Evolutionary conservation across 257 asterid genomes (phyloP).

Genomic region (Craterostigma plantagineum): DNA sequence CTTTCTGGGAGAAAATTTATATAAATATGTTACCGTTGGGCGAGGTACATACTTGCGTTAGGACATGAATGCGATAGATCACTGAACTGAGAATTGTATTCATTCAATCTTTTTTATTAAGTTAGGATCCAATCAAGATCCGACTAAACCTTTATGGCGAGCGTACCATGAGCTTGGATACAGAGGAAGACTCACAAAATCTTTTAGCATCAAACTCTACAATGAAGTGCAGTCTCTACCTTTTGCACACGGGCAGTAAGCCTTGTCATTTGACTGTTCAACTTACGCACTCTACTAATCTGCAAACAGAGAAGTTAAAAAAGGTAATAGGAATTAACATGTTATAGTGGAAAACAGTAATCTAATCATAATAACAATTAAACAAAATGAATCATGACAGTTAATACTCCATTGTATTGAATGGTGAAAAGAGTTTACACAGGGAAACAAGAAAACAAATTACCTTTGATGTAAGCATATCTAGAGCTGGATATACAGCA

Average conservation of each 20-base stretch:
- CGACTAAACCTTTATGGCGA: slow-evolving; percentile 53
- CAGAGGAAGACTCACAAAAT: neutral
- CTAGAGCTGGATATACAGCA: slow-evolving; percentile 44
- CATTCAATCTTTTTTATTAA: too few relatives aligned
- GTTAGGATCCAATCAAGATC: slow-evolving; percentile 26
- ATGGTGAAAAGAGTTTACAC: neutral
- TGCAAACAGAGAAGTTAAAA: neutral
- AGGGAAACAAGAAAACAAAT: too few relatives aligned
- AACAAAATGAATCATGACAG: too few relatives aligned
- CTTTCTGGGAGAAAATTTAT: too few relatives aligned
- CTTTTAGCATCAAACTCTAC: neutral
- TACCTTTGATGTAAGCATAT: slow-evolving; percentile 47
- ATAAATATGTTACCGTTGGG: too few relatives aligned
- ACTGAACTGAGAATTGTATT: too few relatives aligned
- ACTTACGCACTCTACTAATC: slow-evolving; percentile 1
- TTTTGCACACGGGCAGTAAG: slow-evolving; percentile 3
- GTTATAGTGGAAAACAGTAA: too few relatives aligned
- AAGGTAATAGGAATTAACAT: neutral
- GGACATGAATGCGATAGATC: too few relatives aligned
- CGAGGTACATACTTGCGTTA: too few relatives aligned
- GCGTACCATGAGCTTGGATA: slow-evolving; percentile 63
- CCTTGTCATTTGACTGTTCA: slow-evolving; percentile 5
- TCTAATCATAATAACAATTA: too few relatives aligned
- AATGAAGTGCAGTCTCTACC: neutral
- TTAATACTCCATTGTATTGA: neutral